These are phyloP conservation scores for Tolypocladium tundrense DNA, from an alignment of 2,329 filamentous ascomycete genomes.

Conservation along the genomic window DNA sequence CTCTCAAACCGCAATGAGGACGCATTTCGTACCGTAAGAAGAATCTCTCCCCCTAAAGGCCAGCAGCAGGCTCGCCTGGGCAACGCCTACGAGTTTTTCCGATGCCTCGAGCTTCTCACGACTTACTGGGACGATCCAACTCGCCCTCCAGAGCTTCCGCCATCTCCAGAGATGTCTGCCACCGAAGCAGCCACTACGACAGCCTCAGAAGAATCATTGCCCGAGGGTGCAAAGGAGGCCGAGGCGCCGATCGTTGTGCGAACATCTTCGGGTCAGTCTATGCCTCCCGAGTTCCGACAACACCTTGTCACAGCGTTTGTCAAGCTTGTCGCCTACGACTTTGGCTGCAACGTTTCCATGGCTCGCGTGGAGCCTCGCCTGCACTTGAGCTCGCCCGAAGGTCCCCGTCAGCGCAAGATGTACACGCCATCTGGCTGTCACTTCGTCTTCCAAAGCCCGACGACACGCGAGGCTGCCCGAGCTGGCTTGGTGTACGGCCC, in stretches of 20 bases:
- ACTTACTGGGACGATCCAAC: conserved; percentile 54
- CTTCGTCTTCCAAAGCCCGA: conserved; percentile 51
- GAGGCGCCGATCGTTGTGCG: conserved; percentile 19
- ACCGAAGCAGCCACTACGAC: conserved; percentile 9
- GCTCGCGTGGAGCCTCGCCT: conserved; percentile 50
- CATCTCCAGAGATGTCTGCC: conserved; percentile 19
- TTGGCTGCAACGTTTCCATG: conserved; percentile 49
- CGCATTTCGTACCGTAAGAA: conserved; percentile 51
- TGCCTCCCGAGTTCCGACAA: conserved; percentile 49
- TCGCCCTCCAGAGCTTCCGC: conserved; percentile 17
- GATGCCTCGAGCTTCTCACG: conserved; percentile 48
- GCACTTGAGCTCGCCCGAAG: conserved; percentile 34
- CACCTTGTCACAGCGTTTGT: conserved; percentile 48
- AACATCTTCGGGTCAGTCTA: conserved; percentile 39
- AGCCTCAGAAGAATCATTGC: background rate
- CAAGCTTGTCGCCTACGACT: conserved; percentile 56
- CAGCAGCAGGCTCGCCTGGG: conserved; percentile 45
- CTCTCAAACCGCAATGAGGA: conserved; percentile 45
- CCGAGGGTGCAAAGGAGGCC: conserved; percentile 4
- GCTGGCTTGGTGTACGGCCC: conserved; percentile 52
- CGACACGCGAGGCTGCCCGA: conserved; percentile 48
- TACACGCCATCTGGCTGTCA: conserved; percentile 49
- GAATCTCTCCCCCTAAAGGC: conserved; percentile 44
- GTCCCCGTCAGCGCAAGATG: conserved; percentile 28
- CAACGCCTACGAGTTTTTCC: conserved; percentile 57